A percentile compares a stretch with the other conserved stretches of the same genome.
Conservation (phyloP, 495 filamentous ascomycete genomes). For the Pseudevernia furfuracea region DNA sequence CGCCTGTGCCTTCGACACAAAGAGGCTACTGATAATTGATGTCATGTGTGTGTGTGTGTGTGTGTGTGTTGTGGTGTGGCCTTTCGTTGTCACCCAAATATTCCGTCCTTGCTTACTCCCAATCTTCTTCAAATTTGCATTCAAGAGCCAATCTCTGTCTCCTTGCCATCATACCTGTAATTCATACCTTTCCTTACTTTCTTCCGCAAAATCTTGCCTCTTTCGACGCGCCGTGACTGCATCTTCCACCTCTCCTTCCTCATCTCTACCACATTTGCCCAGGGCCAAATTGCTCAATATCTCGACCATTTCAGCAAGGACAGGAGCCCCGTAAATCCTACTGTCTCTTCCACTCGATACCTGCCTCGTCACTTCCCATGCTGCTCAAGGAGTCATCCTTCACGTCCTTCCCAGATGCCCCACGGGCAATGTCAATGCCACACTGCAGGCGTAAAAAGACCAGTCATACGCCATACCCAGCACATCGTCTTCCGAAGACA, state of each 20-base stretch:
- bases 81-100: neutral
- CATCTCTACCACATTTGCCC: neutral
- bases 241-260: neutral
- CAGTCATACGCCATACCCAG: constrained; percentile 3
- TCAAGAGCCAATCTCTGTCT: neutral
- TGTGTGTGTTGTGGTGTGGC: neutral
- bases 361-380: constrained; percentile 14
- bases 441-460: constrained; percentile 8
- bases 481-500: neutral
- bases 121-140: neutral
- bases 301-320: neutral
- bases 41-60: neutral
- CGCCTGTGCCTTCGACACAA: neutral
- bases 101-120: neutral
- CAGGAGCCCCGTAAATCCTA: constrained; percentile 11
- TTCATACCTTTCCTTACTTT: neutral
- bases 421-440: constrained; percentile 9
- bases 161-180: neutral
- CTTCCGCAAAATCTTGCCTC: neutral
- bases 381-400: neutral
- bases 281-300: constrained; percentile 5
- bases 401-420: constrained; percentile 6
- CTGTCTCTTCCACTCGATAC: constrained; percentile 1
- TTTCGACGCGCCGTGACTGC: neutral
- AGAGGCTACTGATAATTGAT: too few relatives aligned